A percentile compares a stretch with the other conserved stretches of the same genome.
These are phyloP conservation scores for Picea glauca DNA, from an alignment of 75 land plant species.

Conservation along the genomic window DNA sequence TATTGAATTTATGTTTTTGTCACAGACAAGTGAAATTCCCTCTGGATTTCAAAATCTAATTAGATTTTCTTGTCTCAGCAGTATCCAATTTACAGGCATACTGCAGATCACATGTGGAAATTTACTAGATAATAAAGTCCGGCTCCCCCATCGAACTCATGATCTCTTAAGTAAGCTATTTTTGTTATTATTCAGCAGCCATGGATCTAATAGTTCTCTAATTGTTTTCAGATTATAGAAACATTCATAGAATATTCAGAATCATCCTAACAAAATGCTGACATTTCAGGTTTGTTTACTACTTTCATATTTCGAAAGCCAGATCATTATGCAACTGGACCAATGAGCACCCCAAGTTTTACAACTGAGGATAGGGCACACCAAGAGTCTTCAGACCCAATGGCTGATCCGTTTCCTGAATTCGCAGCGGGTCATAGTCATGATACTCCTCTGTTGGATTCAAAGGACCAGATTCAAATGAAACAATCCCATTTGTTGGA, in stretches of 20 bases:
- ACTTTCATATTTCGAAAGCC: slow-evolving; percentile 9
- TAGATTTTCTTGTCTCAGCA: slow-evolving; percentile 1
- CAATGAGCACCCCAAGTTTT: slow-evolving; percentile 6
- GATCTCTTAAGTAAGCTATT: slow-evolving; percentile 8
- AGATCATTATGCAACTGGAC: background rate
- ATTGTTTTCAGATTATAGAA: background rate
- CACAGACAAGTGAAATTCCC: background rate
- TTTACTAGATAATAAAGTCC: slow-evolving; percentile 7
- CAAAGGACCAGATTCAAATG: background rate
- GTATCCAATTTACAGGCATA: background rate
- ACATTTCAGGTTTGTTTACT: slow-evolving; percentile 10
- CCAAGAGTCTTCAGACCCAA: background rate
- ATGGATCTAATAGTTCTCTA: background rate
- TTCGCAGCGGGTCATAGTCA: background rate
- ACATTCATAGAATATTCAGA: background rate
- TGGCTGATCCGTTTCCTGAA: background rate
- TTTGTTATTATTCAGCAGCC: background rate
- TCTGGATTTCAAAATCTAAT: background rate
- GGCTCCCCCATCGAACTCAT: background rate
- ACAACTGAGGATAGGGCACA: background rate
- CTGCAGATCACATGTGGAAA: slow-evolving; percentile 5
- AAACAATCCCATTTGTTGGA: background rate
- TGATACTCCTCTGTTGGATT: slow-evolving; percentile 8
- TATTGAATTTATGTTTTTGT: background rate
- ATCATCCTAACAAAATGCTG: background rate